Percentiles rank a stretch among this genome's conserved stretches.
phyloP scores from a whole-genome alignment of 2,329 filamentous ascomycete genomes.

The Akanthomyces lecanii region DNA sequence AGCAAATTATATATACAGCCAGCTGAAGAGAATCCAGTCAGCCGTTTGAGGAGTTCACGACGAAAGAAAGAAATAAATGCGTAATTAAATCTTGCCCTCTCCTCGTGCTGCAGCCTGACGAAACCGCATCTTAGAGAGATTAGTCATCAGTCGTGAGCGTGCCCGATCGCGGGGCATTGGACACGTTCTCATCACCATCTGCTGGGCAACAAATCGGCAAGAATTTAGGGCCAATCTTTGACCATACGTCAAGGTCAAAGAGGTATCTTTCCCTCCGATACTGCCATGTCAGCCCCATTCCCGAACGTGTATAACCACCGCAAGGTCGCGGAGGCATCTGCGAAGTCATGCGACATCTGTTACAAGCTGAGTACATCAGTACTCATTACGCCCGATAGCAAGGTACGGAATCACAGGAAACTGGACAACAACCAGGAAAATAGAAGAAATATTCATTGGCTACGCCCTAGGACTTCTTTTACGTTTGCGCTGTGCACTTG shows the following conservation, averaged over 20 bases:
- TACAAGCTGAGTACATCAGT: slow-evolving; percentile 85
- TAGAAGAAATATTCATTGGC: background rate
- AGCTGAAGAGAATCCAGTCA: too few relatives aligned
- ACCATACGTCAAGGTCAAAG: background rate
- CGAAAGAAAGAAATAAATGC: too few relatives aligned
- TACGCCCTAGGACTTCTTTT: slow-evolving; percentile 71
- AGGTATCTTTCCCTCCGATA: background rate
- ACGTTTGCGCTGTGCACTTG: slow-evolving; percentile 77
- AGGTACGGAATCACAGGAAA: slow-evolving; percentile 47
- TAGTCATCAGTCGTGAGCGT: slow-evolving; percentile 3
- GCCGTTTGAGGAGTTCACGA: too few relatives aligned
- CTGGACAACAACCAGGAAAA: too few relatives aligned
- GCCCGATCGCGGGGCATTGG: background rate
- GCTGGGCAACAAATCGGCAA: background rate
- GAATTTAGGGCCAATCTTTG: background rate
- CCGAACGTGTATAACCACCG: slow-evolving; percentile 81
- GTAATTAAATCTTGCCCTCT: too few relatives aligned
- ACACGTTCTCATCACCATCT: background rate
- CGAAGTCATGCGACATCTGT: slow-evolving; percentile 86
- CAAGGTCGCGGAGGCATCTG: slow-evolving; percentile 76
- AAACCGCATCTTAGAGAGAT: background rate
- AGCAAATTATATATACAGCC: too few relatives aligned
- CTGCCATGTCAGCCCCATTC: slow-evolving; percentile 46
- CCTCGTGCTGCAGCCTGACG: background rate
- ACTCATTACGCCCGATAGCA: slow-evolving; percentile 82